Base-by-base conservation (phyloP, 805 yeast genomes). In the Lachancea sp. region DNA sequence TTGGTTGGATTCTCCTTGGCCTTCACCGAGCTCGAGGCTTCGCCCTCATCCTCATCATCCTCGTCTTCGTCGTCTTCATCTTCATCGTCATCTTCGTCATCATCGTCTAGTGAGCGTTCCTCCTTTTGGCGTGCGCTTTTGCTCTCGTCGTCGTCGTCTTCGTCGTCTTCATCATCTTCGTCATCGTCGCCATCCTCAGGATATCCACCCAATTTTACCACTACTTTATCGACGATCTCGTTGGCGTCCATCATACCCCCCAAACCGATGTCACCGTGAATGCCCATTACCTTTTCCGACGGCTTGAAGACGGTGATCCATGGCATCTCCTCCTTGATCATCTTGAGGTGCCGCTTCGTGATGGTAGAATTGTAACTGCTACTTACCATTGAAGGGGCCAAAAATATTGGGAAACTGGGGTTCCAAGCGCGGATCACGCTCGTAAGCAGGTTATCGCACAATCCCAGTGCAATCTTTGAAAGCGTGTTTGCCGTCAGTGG, bases 201-300 rank as follows among this genome's bases (percentile, higher is more conserved):
- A 71, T 74, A 65, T 42, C 78, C 71, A 48, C 80, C 77, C 48
- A 88, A 66, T 56, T 80, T 82, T 63, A 79, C 70, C 16, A 84
- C 94, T 36, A 86, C 72, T 52, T 79, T 78, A 57, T 88, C 94
- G 15, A 88, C 96, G 52, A 92, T 82, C 60, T 89, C 97, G 59
- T 86, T 83, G 78, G 94, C 87, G 53, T 92, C 97, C 81, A 89
- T 83, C 97, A 92, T 92, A 40, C 98, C 97, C 36, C 98, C 97
- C 87, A 92, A 83, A n/a, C 97, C 97, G 42, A 92, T 88, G 53
- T 90, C 97, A 46, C 98, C 97, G 66, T 89, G 87, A 30, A 86
- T 75, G 42, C 95, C 87, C 56, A 83, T 78, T 5, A 90, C 95
- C 62, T 90, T 90, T 61, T 90, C 98, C 18, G 88, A 87, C 0